These are phyloP conservation scores for Boletus sp. DNA, from an alignment of 1,284 basidiomycete species.

Conservation along the genomic window DNA sequence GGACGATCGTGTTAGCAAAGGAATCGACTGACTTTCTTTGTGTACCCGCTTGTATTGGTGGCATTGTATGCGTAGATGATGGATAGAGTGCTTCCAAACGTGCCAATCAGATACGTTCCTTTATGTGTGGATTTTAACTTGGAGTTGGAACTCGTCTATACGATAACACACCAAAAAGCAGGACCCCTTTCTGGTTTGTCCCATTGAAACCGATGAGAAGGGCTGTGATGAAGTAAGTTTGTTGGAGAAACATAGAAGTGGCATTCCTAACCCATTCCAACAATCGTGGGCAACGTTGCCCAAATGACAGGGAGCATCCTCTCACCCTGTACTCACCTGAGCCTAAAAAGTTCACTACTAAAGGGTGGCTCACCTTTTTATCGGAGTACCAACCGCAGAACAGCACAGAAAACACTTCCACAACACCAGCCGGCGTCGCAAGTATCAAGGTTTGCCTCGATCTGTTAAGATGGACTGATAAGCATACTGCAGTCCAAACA, in stretches of 20 bases:
- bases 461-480: not conserved
- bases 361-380: conserved; percentile 44
- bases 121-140: conserved; percentile 22
- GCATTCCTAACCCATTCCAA: not conserved
- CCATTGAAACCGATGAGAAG: conserved; percentile 53
- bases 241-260: not conserved
- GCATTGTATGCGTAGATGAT: conserved; percentile 69
- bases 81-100: conserved; percentile 61
- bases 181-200: conserved; percentile 53
- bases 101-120: conserved; percentile 57
- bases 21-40: conserved; percentile 55
- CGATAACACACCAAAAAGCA: conserved; percentile 54
- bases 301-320: not conserved
- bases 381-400: conserved; percentile 68
- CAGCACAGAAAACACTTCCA: conserved; percentile 52
- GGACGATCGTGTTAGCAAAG: not conserved
- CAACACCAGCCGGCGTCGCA: conserved; percentile 57
- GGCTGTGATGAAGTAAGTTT: not conserved
- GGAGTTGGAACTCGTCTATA: not conserved
- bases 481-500: not conserved
- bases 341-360: not conserved
- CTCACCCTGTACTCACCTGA: too few relatives aligned
- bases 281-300: not conserved
- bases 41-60: conserved; percentile 65
- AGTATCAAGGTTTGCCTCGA: conserved; percentile 47